Evolutionary conservation across 768 basidiomycete species (phyloP), one percentile per base, ranked within the genome.

Genomic region (Trametes villosa): DNA sequence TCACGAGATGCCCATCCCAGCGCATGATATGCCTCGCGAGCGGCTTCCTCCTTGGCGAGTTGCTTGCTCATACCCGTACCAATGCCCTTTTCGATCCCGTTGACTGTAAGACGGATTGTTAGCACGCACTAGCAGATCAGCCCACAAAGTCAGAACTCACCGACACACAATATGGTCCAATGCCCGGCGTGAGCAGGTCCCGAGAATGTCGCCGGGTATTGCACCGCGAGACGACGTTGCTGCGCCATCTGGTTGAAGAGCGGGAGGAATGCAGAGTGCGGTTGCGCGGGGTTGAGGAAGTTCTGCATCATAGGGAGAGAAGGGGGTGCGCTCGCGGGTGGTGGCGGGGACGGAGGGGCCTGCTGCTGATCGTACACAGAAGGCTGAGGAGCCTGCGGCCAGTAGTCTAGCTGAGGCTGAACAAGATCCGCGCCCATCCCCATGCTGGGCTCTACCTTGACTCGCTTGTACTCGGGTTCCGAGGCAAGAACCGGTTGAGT

Each of bases 1-100:
- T 31, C 47, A 79, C 78, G 76, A 47, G 76, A 71, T 57, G 84
- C 83, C 89, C 89, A 91, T 33, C 90, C 89, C 88, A 92, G 86
- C 9, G 82, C 80, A 67, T 84, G 83, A 73, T 83, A 90, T 9
- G 90, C 90, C 65, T 84, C 77, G 58, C 83, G 79, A 18, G 90
- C 89, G 0, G 90, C 90, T 57, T 87, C 86, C 67, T 92, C 90
- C 71, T 91, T 92, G 8, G 90, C 90, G 2, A 83, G 73, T 68
- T 92, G 89, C 72, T 92, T 92, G 71, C 79, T 88, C 53, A 78
- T 76, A 27, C 88, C 88, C n/a, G 70, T 72, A 2, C 90, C 91
- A 49, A 77, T 72, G 13, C 90, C 90, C 67, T 85, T 89, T 67
- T 77, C 76, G 59, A 89, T 83, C 1, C 87, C 88, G 65, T 91